phyloP scores from a whole-genome alignment of 345 rosid species.

The Rhodamnia rubescens region DNA sequence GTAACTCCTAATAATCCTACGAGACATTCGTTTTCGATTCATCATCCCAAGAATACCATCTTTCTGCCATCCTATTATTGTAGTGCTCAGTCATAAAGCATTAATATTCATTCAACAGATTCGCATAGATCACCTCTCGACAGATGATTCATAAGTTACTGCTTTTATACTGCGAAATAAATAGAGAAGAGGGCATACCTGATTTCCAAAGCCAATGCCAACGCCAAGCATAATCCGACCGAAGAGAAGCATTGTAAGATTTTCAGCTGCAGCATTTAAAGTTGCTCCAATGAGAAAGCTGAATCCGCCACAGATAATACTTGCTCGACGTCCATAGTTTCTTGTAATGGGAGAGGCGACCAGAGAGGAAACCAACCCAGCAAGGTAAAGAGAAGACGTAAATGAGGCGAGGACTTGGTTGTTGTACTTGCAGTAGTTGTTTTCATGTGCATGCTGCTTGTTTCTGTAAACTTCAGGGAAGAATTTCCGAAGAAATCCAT shows the following conservation, averaged over 20 bases:
- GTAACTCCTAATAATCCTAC: background rate
- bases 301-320: conserved; percentile 77
- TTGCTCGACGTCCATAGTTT: conserved; percentile 63
- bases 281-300: conserved; percentile 68
- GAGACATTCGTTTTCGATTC: background rate
- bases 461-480: conserved; percentile 51
- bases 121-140: background rate
- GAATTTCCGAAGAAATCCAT: conserved; percentile 64
- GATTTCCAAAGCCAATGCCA: conserved; percentile 97
- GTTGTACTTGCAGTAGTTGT: conserved; percentile 86
- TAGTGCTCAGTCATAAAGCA: background rate
- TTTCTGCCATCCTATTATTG: background rate
- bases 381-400: conserved; percentile 85
- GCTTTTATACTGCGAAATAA: background rate
- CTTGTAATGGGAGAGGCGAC: conserved; percentile 76
- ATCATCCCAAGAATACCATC: background rate
- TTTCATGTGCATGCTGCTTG: conserved; percentile 71
- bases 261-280: conserved; percentile 59
- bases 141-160: background rate
- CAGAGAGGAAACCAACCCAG: conserved; percentile 75
- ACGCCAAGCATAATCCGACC: conserved; percentile 87
- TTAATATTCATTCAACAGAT: background rate
- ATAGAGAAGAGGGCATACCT: conserved; percentile 25
- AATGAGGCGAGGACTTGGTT: conserved; percentile 73
- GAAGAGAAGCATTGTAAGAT: conserved; percentile 62